These are phyloP conservation scores for Seminavis robusta DNA, from an alignment of 108 stramenopile genomes.

Conservation along the genomic window DNA sequence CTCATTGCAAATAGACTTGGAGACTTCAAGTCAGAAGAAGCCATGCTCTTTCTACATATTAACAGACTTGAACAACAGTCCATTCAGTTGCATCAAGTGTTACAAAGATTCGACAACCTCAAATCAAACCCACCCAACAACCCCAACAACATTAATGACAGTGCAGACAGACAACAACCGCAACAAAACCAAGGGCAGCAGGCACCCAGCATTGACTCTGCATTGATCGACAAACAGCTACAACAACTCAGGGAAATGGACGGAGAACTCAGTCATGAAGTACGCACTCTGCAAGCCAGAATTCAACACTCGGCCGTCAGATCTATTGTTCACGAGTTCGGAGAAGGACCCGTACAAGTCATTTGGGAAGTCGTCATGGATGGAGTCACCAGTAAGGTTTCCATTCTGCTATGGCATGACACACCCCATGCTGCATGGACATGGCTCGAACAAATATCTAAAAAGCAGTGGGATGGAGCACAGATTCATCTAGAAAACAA, in stretches of 20 bases:
- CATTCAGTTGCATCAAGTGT: slow-evolving; percentile 31
- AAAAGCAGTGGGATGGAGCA: slow-evolving; percentile 37
- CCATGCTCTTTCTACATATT: slow-evolving; percentile 32
- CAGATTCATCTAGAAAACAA: slow-evolving; percentile 26
- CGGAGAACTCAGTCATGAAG: slow-evolving; percentile 34
- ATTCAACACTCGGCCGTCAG: slow-evolving; percentile 40
- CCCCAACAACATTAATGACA: neutral
- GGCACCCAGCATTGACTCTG: slow-evolving; percentile 25
- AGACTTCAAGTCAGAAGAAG: slow-evolving; percentile 46
- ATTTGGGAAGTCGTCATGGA: slow-evolving; percentile 28
- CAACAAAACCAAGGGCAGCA: slow-evolving; percentile 6
- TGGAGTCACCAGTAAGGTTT: slow-evolving; percentile 9
- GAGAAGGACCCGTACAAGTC: slow-evolving; percentile 48
- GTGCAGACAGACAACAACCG: neutral
- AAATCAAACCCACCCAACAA: neutral
- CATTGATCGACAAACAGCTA: slow-evolving; percentile 23
- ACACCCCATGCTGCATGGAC: slow-evolving; percentile 58
- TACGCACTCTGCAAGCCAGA: slow-evolving; percentile 26
- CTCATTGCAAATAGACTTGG: slow-evolving; percentile 24
- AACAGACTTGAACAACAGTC: slow-evolving; percentile 44
- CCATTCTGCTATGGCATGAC: slow-evolving; percentile 42
- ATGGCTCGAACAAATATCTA: slow-evolving; percentile 42
- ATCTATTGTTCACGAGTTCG: slow-evolving; percentile 30
- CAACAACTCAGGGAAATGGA: slow-evolving; percentile 41
- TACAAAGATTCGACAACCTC: slow-evolving; percentile 1